These are phyloP conservation scores for Ettlia oleoabundans DNA, from an alignment of 139 green algal genomes.

Conservation along the genomic window DNA sequence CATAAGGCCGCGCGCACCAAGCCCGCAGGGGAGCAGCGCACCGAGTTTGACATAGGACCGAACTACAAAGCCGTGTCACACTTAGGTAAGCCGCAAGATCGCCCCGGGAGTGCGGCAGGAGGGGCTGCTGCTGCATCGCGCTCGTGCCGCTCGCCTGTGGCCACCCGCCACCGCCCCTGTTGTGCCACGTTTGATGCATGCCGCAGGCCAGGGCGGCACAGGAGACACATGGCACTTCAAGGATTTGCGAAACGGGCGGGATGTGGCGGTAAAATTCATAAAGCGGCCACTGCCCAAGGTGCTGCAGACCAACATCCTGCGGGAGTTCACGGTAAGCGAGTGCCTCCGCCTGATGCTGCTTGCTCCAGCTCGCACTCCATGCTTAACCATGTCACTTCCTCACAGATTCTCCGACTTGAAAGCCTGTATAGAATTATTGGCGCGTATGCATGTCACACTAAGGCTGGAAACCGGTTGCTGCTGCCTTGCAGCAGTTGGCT, in stretches of 20 bases:
- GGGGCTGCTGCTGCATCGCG: not conserved
- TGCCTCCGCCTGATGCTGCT: not conserved
- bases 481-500: too few species aligned
- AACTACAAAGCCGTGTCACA: conserved; percentile 45
- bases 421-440: too few species aligned
- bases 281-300: conserved; percentile 70
- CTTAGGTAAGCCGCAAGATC: conserved; percentile 15
- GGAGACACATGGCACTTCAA: conserved; percentile 79
- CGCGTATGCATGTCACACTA: too few species aligned
- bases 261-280: conserved; percentile 79
- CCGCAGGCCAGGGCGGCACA: conserved; percentile 63
- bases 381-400: too few species aligned
- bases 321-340: conserved; percentile 59
- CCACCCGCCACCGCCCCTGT: not conserved
- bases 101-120: too few species aligned
- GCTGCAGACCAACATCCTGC: conserved; percentile 64
- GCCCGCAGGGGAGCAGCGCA: not conserved
- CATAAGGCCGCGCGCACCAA: conserved; percentile 22
- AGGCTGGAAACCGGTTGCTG: too few species aligned
- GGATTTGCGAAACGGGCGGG: conserved; percentile 50
- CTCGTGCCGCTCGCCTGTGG: not conserved
- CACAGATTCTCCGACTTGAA: too few species aligned
- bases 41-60: conserved; percentile 33
- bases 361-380: too few species aligned
- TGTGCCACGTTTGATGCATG: not conserved